Base-by-base conservation (phyloP, 179 eudicot genomes). In the Corrigiola litoralis region DNA sequence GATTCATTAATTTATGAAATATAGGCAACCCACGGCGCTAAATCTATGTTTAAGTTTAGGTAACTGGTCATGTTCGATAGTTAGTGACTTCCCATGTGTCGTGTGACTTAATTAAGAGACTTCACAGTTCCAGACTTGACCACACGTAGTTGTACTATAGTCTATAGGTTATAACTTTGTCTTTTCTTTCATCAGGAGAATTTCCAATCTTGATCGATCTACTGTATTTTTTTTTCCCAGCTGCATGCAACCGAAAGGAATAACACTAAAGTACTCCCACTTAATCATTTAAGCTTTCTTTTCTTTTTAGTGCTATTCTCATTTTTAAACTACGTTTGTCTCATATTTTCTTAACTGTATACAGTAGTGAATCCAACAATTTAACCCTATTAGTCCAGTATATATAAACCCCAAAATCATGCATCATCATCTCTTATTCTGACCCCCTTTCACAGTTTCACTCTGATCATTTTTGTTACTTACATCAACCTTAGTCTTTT, bases 381-480 rank as follows among this genome's bases (percentile, higher is more conserved):
- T 58, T 67, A 69, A 27, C 75, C 68, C 42, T 46, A 34, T 55
- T 41, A 49, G 63, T 66, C 49, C 20, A 73, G 65, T 85, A 89
- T 88, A 85, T 81, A 82, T 83, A 82, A 75, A 61, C 86, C 75
- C 65, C 52, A 53, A 65, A 56, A 71, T 67, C 81, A 75, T 78
- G 87, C 87, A 82, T 67, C 79, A 54, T 71, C 78, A 58, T 80
- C 63, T 61, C 46, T 49, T 59, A 63, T 31, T 14, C 37, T 14
- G 29, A 21, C 32, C 12, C 38, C 10, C 44, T 42, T 31, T 42
- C 49, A 13, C 48, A 34, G n/a, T n/a, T 14, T 56, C 40, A 63
- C 66, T 63, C 68, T 28, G 20, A 14, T 54, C 20, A 11, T 3
- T 32, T 17, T 4, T n/a, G 14, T n/a, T 10, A 10, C 0, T 10